phyloP scores from a whole-genome alignment of 371 early-diverging fungal species.

The Lichtheimia corymbifera region DNA sequence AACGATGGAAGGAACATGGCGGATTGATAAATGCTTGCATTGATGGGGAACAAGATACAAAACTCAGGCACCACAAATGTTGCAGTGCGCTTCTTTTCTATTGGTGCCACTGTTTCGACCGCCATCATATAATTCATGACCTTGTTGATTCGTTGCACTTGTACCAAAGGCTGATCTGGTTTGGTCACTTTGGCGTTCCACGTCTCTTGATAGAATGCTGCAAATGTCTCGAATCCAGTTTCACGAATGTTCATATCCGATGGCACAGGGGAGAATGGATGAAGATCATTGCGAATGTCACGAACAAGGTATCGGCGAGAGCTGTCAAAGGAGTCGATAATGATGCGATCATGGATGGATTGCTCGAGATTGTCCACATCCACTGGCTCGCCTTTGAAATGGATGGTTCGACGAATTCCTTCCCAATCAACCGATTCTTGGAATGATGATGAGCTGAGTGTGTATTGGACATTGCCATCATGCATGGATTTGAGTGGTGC shows the following conservation, averaged over 20 bases:
- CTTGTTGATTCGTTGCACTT: conserved; percentile 42
- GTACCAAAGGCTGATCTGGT: conserved; percentile 51
- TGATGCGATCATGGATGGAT: conserved; percentile 35
- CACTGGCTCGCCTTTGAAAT: conserved; percentile 15
- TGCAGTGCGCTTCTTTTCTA: conserved; percentile 25
- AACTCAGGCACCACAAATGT: conserved; percentile 62
- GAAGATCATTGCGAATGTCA: conserved; percentile 42
- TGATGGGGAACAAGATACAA: conserved; percentile 49
- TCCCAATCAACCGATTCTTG: conserved; percentile 59
- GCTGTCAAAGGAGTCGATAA: conserved; percentile 58
- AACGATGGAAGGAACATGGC: conserved; percentile 67
- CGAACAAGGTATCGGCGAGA: conserved; percentile 61
- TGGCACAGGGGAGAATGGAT: conserved; percentile 38
- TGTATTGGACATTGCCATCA: conserved; percentile 10
- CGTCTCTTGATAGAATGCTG: conserved; percentile 50
- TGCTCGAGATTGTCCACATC: conserved; percentile 21
- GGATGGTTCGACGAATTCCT: conserved; percentile 29
- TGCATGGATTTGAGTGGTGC: conserved; percentile 44
- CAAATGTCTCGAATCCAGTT: conserved; percentile 44
- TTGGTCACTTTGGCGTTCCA: conserved; percentile 27
- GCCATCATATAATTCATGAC: conserved; percentile 60
- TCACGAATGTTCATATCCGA: conserved; percentile 31
- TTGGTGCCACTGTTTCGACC: conserved; percentile 16
- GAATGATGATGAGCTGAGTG: neutral
- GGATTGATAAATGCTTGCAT: conserved; percentile 54